Base-by-base conservation (phyloP, 116 monocot genomes). In the Cymodocea nodosa region DNA sequence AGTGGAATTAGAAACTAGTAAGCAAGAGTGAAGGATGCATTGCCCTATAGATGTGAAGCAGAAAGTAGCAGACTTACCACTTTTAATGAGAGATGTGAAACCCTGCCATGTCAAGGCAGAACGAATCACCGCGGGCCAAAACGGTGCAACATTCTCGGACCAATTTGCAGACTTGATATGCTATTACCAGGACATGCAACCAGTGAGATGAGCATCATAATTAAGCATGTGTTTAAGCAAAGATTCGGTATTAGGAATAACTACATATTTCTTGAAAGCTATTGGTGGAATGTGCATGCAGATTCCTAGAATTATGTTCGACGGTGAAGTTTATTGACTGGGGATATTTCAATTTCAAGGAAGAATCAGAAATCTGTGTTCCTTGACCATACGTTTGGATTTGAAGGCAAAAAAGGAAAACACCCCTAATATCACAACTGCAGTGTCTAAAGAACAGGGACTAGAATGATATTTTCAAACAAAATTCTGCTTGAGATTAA, bases 91-190 rank as follows among this genome's bases (percentile, higher is more conserved):
- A 40, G 76, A 65, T 30, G 60, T 51, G 60, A 76, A 76, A 23
- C 76, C 76, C 34, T n/a, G 50, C 59, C 58, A 76, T 15, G 76
- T 76, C 39, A 76, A 50, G 11, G 70, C 59, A 17, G 76, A 71
- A 8, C 18, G 55, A 18, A 76, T 71, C 16, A 76, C 71, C 18
- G 76, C 76, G 2, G 66, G 76, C 76, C 76, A 71, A 54, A 66
- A 71, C 20, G 76, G 76, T 23, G 76, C 76, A 17, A 70, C 76
- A 23, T 76, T 71, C 44, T 66, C 66, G 6, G 76, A 71, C 76
- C 76, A 71, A 44, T 76, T 66, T 35, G 76, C 71, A 8, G 37
- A 51, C 61, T 61, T 66, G 50, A 76, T 71, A 66, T 76, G 71
- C 76, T 76, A 36, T 3, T 7, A 72, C 15, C 34, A 54, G 1